Evolutionary conservation across 768 basidiomycete species (phyloP).

Genomic region (Pisolithus sp.): DNA sequence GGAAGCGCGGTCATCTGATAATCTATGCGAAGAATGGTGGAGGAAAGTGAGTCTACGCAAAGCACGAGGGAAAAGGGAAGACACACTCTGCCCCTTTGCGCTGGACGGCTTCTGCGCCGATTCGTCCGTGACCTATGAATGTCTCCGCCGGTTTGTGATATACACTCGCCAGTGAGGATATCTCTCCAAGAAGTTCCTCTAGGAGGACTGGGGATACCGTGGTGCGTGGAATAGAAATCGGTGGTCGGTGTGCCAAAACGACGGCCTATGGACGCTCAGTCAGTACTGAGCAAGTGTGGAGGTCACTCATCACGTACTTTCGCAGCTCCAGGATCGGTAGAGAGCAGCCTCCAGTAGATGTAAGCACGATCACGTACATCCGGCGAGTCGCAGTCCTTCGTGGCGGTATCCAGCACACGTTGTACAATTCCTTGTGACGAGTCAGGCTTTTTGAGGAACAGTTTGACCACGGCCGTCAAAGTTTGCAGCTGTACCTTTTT

Average conservation of each 20-base stretch:
- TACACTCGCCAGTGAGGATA: conserved; percentile 85
- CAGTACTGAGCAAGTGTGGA: not conserved
- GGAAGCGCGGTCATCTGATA: conserved; percentile 64
- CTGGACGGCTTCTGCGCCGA: conserved; percentile 76
- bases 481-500: conserved; percentile 68
- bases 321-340: conserved; percentile 91
- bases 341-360: conserved; percentile 94
- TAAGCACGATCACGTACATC: conserved; percentile 97
- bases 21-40: conserved; percentile 24
- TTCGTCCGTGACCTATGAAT: conserved; percentile 86
- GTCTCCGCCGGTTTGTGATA: conserved; percentile 98
- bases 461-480: conserved; percentile 92
- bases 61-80: not conserved
- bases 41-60: not conserved
- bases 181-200: conserved; percentile 87
- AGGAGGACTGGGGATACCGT: conserved; percentile 82
- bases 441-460: conserved; percentile 94
- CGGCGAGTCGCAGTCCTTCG: conserved; percentile 94
- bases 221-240: conserved; percentile 88
- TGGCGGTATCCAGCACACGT: conserved; percentile 86
- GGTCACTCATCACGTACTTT: conserved; percentile 52
- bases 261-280: conserved; percentile 47
- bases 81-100: conserved; percentile 57
- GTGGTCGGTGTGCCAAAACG: conserved; percentile 86
- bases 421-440: conserved; percentile 90